Base-by-base conservation (phyloP, 75 land plant species). In the Chamaecyparis obtusa region DNA sequence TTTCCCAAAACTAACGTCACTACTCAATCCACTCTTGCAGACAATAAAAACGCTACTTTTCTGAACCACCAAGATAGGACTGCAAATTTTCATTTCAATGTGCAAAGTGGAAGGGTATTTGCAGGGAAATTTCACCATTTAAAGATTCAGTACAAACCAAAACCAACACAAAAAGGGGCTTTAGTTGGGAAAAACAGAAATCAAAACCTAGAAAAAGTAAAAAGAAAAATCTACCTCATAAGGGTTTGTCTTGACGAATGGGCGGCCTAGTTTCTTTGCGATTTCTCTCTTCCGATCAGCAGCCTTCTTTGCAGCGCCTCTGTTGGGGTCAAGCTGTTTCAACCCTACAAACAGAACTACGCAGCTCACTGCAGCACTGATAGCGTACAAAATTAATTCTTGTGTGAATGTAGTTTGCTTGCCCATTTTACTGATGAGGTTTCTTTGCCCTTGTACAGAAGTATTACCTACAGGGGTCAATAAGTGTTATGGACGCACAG, bases 261-360 rank as follows among this genome's bases (percentile, higher is more conserved):
- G 98, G 0, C 99, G 97, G 36, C 98, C 98, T 13, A 96, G 91
- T 13, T 98, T 98, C 91, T 95, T 98, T 87, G 96, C 89, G 78
- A 98, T 95, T 89, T 96, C 96, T 92, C 95, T 98, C 98, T 98
- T 98, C 16, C 94, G 97, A 87, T 98, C 94, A 35, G 92, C 88
- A 5, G 99, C 99, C 85, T 96, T 98, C 89, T 94, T 96, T 82
- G 92, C 87, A 84, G 98, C 92, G 24, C 83, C 95, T 24, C 95
- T 93, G 90, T 97, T 96, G 24, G 99, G 99, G 87, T 97, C 99
- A 55, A 97, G 92, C n/a, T 95, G 95, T 43, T 91, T 91, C 43
- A 97, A 87, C 14, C 98, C 99, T 27, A 87, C 96, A 87, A 94
- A 91, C 36, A 97, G 84, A 3, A 96, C 96, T 85, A 96, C 77